Percentiles rank a stretch among this genome's conserved stretches.
Evolutionary conservation across 2,329 filamentous ascomycete species (phyloP).

Genomic region (Gliomastix tumulicola): DNA sequence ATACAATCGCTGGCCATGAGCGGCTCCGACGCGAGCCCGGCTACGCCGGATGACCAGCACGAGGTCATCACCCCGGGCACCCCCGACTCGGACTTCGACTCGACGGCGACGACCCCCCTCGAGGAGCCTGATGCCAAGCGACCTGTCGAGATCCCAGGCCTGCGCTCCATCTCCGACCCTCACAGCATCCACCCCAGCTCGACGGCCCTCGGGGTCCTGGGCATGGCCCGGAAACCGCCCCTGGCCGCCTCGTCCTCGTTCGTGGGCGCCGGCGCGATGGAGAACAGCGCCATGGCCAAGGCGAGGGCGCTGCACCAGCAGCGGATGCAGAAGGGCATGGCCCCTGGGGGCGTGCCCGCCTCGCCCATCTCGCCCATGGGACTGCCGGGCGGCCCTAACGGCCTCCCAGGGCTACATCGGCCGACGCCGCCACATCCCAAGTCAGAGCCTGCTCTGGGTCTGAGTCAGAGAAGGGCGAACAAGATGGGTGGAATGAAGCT

Average conservation of each 20-base stretch:
- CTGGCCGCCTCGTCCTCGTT: slow-evolving; percentile 26
- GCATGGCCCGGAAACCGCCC: slow-evolving; percentile 50
- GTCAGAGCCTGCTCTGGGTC: slow-evolving; percentile 50
- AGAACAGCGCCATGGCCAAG: slow-evolving; percentile 37
- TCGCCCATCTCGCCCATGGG: slow-evolving; percentile 22
- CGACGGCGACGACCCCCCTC: slow-evolving; percentile 40
- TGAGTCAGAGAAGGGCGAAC: slow-evolving; percentile 58
- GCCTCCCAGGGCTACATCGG: slow-evolving; percentile 23
- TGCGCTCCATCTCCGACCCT: slow-evolving; percentile 54
- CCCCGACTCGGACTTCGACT: slow-evolving; percentile 37
- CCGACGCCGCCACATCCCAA: slow-evolving; percentile 28
- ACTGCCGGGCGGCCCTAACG: slow-evolving; percentile 27
- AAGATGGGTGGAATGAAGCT: slow-evolving; percentile 48
- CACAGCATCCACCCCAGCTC: slow-evolving; percentile 71
- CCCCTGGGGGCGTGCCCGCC: slow-evolving; percentile 13
- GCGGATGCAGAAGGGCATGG: slow-evolving; percentile 35
- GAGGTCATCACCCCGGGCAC: slow-evolving; percentile 29
- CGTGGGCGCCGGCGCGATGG: slow-evolving; percentile 20
- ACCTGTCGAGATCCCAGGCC: slow-evolving; percentile 39
- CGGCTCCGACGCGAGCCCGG: slow-evolving; percentile 30
- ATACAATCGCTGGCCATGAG: too few relatives aligned
- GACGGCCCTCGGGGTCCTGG: slow-evolving; percentile 73
- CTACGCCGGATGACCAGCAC: slow-evolving; percentile 37
- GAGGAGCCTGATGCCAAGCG: slow-evolving; percentile 28
- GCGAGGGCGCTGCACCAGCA: slow-evolving; percentile 38